Base-by-base conservation (phyloP, 352 stramenopile species). In the Phytophthora foliorum region DNA sequence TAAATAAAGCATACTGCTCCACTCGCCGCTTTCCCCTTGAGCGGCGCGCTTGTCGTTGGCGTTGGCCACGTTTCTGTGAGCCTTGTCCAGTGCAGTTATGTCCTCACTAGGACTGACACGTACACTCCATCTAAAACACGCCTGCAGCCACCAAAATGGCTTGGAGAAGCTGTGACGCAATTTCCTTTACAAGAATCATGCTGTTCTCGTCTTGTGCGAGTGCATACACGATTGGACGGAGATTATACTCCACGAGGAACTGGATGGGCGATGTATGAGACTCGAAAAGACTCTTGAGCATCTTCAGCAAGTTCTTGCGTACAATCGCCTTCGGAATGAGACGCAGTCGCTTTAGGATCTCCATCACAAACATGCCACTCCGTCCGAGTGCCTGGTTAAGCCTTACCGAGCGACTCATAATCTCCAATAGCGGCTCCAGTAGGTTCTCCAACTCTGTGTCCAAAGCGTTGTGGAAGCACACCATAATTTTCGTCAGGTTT, bases 261-360 rank as follows among this genome's bases (percentile, higher is more conserved):
- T 97, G 84, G 50, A 79, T 80, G 1, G 89, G 91, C 25, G 89
- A 86, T 14, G 89, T 88, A 63, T 98, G 91, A 22, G 85, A 87
- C 60, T 97, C 89, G 55, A 97, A 96, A 2, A 98, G 80, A 42
- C 78, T 83, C 67, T 97, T 95, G 56, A 98, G 88, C 78, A 98
- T 98, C 68, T 95, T 95, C 53, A 98, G 86, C 53, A 98, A 66
- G 56, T 96, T 96, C 58, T 96, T 97, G 45, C 90, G 85, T 38
- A 97, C 91, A 34, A 97, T 93, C 1, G 91, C 92, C 69, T 97
- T 97, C 3, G 87, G 82, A 29, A 91, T 80, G 11, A 91, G 82
- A 6, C 81, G 84, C 36, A 98, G 59, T 0, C 91, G 87, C 27
- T 72, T 83, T 17, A 97, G 76, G 42, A 98, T 81, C 63, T 97